Conservation (phyloP, 345 rosid species). For the Syzygium aromaticum region DNA sequence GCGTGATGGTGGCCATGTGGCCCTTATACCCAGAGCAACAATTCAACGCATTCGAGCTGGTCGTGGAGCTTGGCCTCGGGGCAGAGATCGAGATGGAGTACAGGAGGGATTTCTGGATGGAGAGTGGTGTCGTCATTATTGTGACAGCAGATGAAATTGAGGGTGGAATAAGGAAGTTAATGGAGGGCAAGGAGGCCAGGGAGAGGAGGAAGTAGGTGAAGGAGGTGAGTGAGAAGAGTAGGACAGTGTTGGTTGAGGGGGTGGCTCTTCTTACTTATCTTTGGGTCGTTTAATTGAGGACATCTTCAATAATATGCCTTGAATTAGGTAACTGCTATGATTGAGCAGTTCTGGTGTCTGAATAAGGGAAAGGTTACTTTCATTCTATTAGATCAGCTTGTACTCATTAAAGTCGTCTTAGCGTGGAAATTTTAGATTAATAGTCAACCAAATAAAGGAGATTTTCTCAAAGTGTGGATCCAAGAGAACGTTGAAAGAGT, state of each 20-base stretch:
- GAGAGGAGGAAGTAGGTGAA: conserved; percentile 22
- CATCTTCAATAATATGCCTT: neutral
- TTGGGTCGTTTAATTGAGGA: conserved; percentile 22
- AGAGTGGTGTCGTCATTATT: neutral
- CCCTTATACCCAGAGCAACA: conserved; percentile 49
- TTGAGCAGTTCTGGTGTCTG: no score
- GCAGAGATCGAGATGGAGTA: conserved; percentile 9
- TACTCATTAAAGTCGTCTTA: no score
- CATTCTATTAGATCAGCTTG: no score
- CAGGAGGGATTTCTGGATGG: neutral
- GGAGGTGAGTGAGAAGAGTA: conserved; percentile 18
- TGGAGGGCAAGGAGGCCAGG: conserved; percentile 16
- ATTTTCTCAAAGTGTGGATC: no score
- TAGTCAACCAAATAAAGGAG: no score
- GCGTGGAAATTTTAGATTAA: no score
- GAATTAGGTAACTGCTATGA: no score
- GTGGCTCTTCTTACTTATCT: conserved; percentile 36
- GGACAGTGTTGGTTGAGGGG: conserved; percentile 30
- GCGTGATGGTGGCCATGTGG: conserved; percentile 42
- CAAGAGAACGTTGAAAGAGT: no score
- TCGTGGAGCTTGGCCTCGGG: conserved; percentile 29
- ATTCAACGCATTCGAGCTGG: conserved; percentile 39
- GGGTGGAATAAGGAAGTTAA: conserved; percentile 25
- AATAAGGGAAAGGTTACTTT: no score
- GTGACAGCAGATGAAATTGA: conserved; percentile 25